These are phyloP conservation scores for Leptographium wingfieldii DNA, from an alignment of 2,329 filamentous ascomycete genomes.

Conservation along the genomic window DNA sequence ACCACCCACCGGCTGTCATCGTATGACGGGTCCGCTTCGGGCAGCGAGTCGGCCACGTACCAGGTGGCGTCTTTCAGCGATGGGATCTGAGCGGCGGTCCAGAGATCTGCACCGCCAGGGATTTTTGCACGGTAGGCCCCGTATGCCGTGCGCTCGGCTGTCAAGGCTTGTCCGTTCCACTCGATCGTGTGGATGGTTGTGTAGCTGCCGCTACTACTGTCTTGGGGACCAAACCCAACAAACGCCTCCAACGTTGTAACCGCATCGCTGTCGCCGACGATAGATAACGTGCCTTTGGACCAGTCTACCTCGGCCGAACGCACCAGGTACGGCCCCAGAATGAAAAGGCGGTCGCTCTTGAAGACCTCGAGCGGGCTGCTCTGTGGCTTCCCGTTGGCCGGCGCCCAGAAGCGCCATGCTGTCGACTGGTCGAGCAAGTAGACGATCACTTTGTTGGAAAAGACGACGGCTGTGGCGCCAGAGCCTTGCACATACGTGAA, in stretches of 20 bases:
- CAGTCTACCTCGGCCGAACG: conserved; percentile 5
- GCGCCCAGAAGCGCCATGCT: conserved; percentile 45
- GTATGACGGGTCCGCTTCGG: conserved; percentile 51
- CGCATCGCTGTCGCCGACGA: conserved; percentile 7
- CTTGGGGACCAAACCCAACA: conserved; percentile 32
- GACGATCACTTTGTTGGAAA: conserved; percentile 34
- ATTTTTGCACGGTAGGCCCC: conserved; percentile 36
- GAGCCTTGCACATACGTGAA: conserved; percentile 34
- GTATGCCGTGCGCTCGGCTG: conserved; percentile 25
- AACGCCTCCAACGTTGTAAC: conserved; percentile 35
- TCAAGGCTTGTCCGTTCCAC: conserved; percentile 42
- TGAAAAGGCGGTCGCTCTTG: conserved; percentile 37
- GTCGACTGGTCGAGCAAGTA: conserved; percentile 40
- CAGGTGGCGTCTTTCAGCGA: conserved; percentile 24
- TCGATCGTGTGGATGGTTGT: conserved; percentile 34
- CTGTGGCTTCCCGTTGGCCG: conserved; percentile 22
- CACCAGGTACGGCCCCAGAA: conserved; percentile 31
- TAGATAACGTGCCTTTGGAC: conserved; percentile 19
- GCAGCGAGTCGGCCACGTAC: conserved; percentile 49
- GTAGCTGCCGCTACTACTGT: no score
- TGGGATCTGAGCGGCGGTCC: conserved; percentile 26
- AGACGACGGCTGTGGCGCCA: conserved; percentile 32
- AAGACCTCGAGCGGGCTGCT: conserved; percentile 22
- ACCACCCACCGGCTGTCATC: conserved; percentile 55
- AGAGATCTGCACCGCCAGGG: conserved; percentile 35